phyloP scores from a whole-genome alignment of 1,284 basidiomycete species.

The Golubevia pallescens region DNA sequence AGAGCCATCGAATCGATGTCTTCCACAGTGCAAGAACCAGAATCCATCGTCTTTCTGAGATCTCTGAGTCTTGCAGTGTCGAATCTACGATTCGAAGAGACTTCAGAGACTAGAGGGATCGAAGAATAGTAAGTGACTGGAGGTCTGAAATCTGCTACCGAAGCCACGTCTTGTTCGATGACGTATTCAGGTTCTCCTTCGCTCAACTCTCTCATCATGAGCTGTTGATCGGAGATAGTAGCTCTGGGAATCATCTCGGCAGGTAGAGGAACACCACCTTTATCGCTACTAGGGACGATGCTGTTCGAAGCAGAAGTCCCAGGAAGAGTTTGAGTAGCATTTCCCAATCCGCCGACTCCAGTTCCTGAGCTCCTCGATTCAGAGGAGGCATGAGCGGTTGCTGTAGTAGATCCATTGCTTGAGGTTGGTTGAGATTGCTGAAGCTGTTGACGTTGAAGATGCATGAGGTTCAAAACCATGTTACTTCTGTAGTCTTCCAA shows the following conservation, averaged over 20 bases:
- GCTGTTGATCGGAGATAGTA: conserved; percentile 32
- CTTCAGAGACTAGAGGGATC: conserved; percentile 51
- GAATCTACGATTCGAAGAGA: conserved; percentile 28
- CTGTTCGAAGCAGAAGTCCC: conserved; percentile 45
- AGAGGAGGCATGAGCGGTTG: background rate
- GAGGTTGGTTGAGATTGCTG: conserved; percentile 11
- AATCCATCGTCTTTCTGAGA: conserved; percentile 48
- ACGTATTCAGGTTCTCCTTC: conserved; percentile 16
- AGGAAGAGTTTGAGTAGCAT: conserved; percentile 13
- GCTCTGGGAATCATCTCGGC: conserved; percentile 40
- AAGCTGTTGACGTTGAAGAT: conserved; percentile 6
- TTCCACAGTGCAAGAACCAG: conserved; percentile 19
- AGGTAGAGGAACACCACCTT: conserved; percentile 59
- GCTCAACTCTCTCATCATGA: conserved; percentile 38
- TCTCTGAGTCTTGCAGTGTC: conserved; percentile 55
- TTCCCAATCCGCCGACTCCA: background rate
- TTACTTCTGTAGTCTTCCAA: conserved; percentile 31
- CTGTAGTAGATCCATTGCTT: background rate
- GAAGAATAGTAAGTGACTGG: conserved; percentile 42
- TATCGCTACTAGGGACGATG: conserved; percentile 62
- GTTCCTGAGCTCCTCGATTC: conserved; percentile 7
- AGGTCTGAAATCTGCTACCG: background rate
- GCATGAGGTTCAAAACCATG: conserved; percentile 15
- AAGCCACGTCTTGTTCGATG: too few species aligned
- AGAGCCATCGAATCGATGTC: conserved; percentile 43